Conservation (phyloP, 176 grass and related monocot genomes). For the Raddia distichophylla region DNA sequence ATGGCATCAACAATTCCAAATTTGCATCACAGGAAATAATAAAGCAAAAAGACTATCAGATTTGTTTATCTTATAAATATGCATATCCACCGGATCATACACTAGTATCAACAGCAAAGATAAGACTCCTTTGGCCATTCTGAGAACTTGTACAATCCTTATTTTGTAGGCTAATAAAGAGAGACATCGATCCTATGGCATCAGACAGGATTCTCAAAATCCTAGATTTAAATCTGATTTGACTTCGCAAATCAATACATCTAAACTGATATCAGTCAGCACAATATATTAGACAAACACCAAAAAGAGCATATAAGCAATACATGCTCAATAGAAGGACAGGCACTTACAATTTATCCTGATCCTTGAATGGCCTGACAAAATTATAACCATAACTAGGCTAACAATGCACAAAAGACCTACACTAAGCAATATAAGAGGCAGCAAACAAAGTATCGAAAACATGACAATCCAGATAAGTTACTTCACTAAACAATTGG, state of each 20-base stretch:
- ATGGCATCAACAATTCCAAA: neutral
- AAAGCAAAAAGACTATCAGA: neutral
- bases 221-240: neutral
- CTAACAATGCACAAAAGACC: neutral
- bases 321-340: neutral
- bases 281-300: neutral
- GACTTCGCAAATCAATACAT: neutral
- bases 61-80: neutral
- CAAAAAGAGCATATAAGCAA: neutral
- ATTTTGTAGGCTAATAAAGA: neutral
- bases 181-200: neutral
- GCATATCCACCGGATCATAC: neutral
- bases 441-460: neutral
- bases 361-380: neutral
- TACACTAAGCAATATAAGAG: neutral
- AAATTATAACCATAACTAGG: neutral
- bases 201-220: neutral
- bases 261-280: neutral
- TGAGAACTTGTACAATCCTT: neutral
- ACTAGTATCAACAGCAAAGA: neutral
- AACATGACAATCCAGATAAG: neutral
- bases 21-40: neutral
- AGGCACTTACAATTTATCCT: neutral
- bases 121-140: neutral
- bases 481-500: neutral